A percentile compares a stretch with the other conserved stretches of the same genome.
phyloP scores from a whole-genome alignment of 371 early-diverging fungal species.

The Lichtheimia hyalospora region DNA sequence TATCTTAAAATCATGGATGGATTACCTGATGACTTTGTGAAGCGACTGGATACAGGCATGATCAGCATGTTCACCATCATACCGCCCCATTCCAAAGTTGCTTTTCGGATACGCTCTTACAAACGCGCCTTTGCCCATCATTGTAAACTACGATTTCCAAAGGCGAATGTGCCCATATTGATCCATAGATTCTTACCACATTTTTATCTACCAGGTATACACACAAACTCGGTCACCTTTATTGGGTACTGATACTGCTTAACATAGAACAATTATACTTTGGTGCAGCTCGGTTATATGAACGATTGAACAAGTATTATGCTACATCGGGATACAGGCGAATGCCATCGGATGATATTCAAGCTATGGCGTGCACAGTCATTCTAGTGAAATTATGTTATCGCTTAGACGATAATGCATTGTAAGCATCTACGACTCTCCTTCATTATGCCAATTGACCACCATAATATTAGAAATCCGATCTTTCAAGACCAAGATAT shows the following conservation, averaged over 20 bases:
- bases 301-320: not conserved
- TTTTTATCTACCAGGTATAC: slow-evolving; percentile 1
- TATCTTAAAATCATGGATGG: not conserved
- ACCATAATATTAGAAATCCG: not conserved
- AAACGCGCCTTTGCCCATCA: not conserved
- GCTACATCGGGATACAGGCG: not conserved
- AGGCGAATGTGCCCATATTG: not conserved
- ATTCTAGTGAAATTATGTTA: slow-evolving; percentile 3
- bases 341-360: slow-evolving; percentile 1
- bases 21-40: not conserved
- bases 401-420: slow-evolving; percentile 1
- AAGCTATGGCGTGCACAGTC: not conserved
- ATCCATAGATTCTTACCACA: not conserved
- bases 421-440: not conserved
- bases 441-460: not conserved
- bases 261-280: not conserved
- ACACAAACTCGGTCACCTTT: not conserved
- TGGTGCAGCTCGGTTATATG: not conserved
- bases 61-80: not conserved
- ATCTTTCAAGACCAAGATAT: not conserved
- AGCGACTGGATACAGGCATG: not conserved
- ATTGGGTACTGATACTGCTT: not conserved
- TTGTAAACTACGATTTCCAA: not conserved
- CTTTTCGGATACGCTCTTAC: not conserved
- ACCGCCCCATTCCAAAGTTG: not conserved